Percentiles rank a stretch among this genome's conserved stretches.
Evolutionary conservation across 2,329 filamentous ascomycete species (phyloP).

Genomic region (Stemphylium lycopersici): DNA sequence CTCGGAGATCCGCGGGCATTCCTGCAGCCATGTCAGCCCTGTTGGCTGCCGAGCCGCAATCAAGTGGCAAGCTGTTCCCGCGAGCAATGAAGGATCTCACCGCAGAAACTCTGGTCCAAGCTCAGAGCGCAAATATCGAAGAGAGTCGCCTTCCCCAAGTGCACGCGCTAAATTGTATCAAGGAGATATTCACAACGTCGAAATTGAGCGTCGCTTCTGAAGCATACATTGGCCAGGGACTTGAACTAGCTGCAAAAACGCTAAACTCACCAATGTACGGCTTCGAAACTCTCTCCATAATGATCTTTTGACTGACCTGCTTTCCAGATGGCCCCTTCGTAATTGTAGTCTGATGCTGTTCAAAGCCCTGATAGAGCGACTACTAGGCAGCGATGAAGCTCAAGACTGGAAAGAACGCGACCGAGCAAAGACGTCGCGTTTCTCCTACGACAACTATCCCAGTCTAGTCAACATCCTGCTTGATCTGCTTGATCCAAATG

Average conservation of each 20-base stretch:
- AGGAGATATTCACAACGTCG: conserved; percentile 87
- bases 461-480: conserved; percentile 69
- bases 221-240: conserved; percentile 71
- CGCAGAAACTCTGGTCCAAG: conserved; percentile 62
- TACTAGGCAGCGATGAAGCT: conserved; percentile 74
- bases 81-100: conserved; percentile 69
- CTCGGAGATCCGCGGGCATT: conserved; percentile 88
- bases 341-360: conserved; percentile 93
- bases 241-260: conserved; percentile 80
- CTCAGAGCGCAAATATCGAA: conserved; percentile 60
- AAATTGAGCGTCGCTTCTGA: conserved; percentile 76
- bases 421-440: conserved; percentile 55
- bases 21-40: conserved; percentile 86
- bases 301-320: conserved; percentile 6
- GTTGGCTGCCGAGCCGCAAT: conserved; percentile 70
- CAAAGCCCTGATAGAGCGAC: conserved; percentile 78
- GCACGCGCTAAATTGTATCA: conserved; percentile 91
- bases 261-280: conserved; percentile 77
- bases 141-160: conserved; percentile 79
- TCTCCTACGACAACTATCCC: conserved; percentile 74
- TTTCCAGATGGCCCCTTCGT: conserved; percentile 80
- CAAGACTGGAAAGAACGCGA: conserved; percentile 63
- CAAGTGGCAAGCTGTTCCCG: conserved; percentile 62
- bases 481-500: conserved; percentile 59
- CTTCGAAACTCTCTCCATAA: no score